Evolutionary conservation across 345 rosid species (phyloP).

Genomic region (Eucalyptus curtisii): DNA sequence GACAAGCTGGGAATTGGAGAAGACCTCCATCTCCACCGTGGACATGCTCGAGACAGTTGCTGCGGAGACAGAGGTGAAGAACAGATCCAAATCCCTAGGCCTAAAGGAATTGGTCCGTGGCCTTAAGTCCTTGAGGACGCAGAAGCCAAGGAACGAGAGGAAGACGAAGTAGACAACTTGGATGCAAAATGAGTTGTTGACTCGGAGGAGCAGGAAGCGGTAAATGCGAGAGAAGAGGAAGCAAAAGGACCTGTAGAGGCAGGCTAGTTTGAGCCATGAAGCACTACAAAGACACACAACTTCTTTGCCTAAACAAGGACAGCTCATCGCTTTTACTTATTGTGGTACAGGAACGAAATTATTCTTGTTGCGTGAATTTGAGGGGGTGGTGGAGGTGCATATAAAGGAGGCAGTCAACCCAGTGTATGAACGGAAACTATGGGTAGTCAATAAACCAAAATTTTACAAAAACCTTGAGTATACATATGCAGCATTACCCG

Average conservation of each 20-base stretch:
- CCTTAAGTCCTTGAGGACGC: background rate
- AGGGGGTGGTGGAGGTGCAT: background rate
- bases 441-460: background rate
- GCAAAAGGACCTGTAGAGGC: background rate
- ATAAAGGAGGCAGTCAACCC: background rate
- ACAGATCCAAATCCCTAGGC: constrained; percentile 8
- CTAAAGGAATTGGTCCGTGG: constrained; percentile 15
- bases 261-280: background rate
- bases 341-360: background rate
- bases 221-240: background rate
- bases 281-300: background rate
- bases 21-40: constrained; percentile 17
- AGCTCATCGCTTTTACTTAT: background rate
- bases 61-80: background rate
- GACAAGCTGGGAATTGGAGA: constrained; percentile 51
- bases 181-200: constrained; percentile 15
- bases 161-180: constrained; percentile 22
- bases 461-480: background rate
- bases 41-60: constrained; percentile 4
- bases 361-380: background rate
- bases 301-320: background rate
- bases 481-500: background rate
- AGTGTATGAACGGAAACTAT: background rate
- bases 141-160: constrained; percentile 23
- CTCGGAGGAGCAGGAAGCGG: background rate